phyloP scores from a whole-genome alignment of 2,329 filamentous ascomycete species.

The Venturia aucupariae region DNA sequence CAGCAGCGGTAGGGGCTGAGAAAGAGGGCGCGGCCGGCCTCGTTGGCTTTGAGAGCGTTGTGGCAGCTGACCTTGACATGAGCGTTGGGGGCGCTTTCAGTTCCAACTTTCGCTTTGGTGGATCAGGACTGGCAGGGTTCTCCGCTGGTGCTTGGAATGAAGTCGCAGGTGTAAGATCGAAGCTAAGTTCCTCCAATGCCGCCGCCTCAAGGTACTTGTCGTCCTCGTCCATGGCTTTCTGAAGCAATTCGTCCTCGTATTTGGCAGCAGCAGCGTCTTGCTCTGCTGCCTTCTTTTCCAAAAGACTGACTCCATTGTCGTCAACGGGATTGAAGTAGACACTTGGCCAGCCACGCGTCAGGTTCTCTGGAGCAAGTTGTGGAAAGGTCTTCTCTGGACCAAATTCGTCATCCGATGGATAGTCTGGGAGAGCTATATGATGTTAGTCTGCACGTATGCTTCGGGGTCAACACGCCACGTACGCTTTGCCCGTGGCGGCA shows the following conservation, averaged over 20 bases:
- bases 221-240: conserved; percentile 8
- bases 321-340: conserved; percentile 14
- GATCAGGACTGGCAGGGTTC: conserved; percentile 4
- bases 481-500: conserved; percentile 61
- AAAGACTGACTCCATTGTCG: not conserved
- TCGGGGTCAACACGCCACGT: conserved; percentile 16
- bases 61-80: conserved; percentile 5
- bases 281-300: conserved; percentile 6
- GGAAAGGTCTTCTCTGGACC: conserved; percentile 17
- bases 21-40: not conserved
- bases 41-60: conserved; percentile 1
- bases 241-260: not conserved
- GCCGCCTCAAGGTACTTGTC: conserved; percentile 6
- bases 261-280: not conserved
- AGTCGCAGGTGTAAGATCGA: not conserved
- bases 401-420: conserved; percentile 22
- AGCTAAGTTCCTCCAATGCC: conserved; percentile 4
- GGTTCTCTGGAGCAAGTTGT: conserved; percentile 13
- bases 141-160: not conserved
- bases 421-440: conserved; percentile 22
- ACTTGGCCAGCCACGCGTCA: conserved; percentile 13
- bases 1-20: conserved; percentile 7
- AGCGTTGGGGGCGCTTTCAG: conserved; percentile 4
- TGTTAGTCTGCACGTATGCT: not conserved
- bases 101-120: not conserved